Evolutionary conservation across 2,329 filamentous ascomycete species (phyloP), one percentile per base, ranked within the genome.

Genomic region (Aurifilum marmelostoma): DNA sequence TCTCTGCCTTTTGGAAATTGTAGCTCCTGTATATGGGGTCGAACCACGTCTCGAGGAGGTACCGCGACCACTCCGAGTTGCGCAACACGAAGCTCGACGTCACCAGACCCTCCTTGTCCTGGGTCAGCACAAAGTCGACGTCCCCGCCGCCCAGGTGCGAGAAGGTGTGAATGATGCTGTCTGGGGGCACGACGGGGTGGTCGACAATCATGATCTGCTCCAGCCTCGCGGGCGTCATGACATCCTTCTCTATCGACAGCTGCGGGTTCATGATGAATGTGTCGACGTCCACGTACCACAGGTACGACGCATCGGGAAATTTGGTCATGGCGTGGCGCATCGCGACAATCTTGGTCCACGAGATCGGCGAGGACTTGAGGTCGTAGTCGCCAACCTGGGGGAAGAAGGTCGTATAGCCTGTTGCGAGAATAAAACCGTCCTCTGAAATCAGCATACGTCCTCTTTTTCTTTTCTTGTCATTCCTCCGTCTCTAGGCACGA

Each of bases 141-240:
- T 94, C 87, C 59, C 91, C 85, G 47, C 89, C 90, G 71, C 88
- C 89, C n/a, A 97, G 83, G 76, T 97, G 91, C 21, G 87, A 83
- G 77, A 97, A 97, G 0, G 97, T 98, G 83, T 92, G 95, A 82
- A 99, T 98, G 75, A 99, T 94, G 81, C 93, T 97, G 80, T 97
- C 93, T 0, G 97, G 96, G 2, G 95, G 96, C 11, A 98, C 95
- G 64, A 99, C 89, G 7, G 96, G 89, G 66, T 90, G 86, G 78
- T 97, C 92, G 77, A 89, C 91, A 74, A 96, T 88, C 93, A 98
- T 97, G 68, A 92, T 78, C 29, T 83, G 84, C 75, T 97, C 91
- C 62, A 99, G 84, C 67, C 84, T 87, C 65, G 83, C 82, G 14
- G 89, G 81, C 14, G 88, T 83, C 78, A 97, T 88, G 52, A 99